Percentiles rank a stretch among this genome's conserved stretches.
phyloP scores from a whole-genome alignment of 169 alveolate genomes.

The Plasmodium knowlesi region DNA sequence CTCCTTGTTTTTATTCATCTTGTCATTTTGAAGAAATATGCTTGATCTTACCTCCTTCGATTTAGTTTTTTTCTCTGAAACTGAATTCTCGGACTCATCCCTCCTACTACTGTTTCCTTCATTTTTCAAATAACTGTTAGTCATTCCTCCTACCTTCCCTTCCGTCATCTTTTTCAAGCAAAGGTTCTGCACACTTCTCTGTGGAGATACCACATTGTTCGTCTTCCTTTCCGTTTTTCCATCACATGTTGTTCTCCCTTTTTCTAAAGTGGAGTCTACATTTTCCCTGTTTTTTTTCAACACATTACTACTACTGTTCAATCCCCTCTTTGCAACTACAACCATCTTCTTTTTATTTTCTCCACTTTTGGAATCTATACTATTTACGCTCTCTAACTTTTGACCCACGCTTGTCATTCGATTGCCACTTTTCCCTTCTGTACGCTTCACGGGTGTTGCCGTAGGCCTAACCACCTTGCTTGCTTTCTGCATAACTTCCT shows the following conservation, averaged over 20 bases:
- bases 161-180: background rate
- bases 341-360: background rate
- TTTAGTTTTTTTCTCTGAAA: background rate
- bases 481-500: background rate
- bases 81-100: background rate
- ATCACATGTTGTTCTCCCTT: background rate
- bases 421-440: background rate
- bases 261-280: background rate
- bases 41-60: background rate
- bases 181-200: background rate
- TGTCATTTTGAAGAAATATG: background rate
- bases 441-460: background rate
- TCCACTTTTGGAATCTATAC: background rate
- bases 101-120: conserved; percentile 2
- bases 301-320: background rate
- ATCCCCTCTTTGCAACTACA: background rate
- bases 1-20: background rate
- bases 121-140: conserved; percentile 6
- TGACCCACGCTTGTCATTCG: background rate
- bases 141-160: background rate
- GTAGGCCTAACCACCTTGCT: background rate
- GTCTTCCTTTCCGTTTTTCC: background rate
- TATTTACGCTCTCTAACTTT: background rate
- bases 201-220: background rate
- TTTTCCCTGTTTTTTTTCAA: background rate